Conservation (phyloP, 352 stramenopile genomes). For the Phytophthora podocarpi region DNA sequence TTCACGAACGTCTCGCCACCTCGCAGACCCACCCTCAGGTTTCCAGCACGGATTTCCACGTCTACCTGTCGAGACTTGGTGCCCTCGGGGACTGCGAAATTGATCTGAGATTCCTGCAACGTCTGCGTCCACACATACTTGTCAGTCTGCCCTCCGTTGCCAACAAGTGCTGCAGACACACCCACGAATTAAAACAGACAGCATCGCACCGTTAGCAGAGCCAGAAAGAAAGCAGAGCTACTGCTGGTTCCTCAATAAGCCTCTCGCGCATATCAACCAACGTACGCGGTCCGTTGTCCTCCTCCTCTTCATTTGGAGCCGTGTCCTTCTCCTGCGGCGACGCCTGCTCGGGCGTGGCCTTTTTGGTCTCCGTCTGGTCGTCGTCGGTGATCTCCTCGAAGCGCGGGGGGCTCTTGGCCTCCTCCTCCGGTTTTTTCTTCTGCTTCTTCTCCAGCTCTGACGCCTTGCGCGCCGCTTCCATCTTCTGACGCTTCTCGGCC, state of each 20-base stretch:
- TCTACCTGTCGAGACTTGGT: slow-evolving; percentile 94
- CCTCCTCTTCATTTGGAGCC: slow-evolving; percentile 54
- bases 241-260: neutral
- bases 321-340: slow-evolving; percentile 24
- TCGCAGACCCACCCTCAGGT: slow-evolving; percentile 92
- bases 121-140: slow-evolving; percentile 99
- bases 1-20: slow-evolving; percentile 80
- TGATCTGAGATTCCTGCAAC: slow-evolving; percentile 94
- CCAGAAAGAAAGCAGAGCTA: neutral
- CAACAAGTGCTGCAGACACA: slow-evolving; percentile 67
- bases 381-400: slow-evolving; percentile 88
- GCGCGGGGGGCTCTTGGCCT: slow-evolving; percentile 43
- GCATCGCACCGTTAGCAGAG: slow-evolving; percentile 11
- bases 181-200: slow-evolving; percentile 5
- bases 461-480: slow-evolving; percentile 48
- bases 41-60: slow-evolving; percentile 91
- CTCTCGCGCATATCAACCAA: neutral
- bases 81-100: slow-evolving; percentile 91
- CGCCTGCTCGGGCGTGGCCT: slow-evolving; percentile 21
- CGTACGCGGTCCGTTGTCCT: slow-evolving; percentile 73
- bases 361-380: slow-evolving; percentile 38
- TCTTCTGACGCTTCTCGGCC: slow-evolving; percentile 78
- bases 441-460: slow-evolving; percentile 61
- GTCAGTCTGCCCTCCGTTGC: slow-evolving; percentile 92
- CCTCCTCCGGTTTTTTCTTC: slow-evolving; percentile 36